Percentiles rank a stretch among this genome's conserved stretches.
These are phyloP conservation scores for Aristolochia californica DNA, from an alignment of 164 flowering plant species.

Conservation along the genomic window DNA sequence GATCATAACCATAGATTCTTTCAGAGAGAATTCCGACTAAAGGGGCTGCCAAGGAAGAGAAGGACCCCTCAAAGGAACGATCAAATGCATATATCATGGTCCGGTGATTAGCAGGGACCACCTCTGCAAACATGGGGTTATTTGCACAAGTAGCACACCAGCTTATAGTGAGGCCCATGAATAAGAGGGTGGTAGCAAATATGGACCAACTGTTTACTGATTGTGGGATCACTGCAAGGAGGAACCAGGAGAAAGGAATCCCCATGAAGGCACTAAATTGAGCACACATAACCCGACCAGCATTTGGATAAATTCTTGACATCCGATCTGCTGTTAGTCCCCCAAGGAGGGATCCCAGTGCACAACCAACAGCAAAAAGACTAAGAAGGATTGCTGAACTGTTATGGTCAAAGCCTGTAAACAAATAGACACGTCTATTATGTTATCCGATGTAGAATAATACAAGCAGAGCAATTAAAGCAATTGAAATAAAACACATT, in stretches of 20 bases:
- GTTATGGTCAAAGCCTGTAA: conserved; percentile 76
- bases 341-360: conserved; percentile 67
- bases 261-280: conserved; percentile 97
- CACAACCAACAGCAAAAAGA: conserved; percentile 76
- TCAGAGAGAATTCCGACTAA: conserved; percentile 86
- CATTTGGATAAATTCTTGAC: conserved; percentile 56
- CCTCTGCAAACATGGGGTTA: conserved; percentile 93
- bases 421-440: conserved; percentile 1
- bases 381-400: conserved; percentile 65
- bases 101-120: conserved; percentile 80
- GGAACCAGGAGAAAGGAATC: conserved; percentile 79
- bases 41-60: conserved; percentile 95
- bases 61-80: conserved; percentile 87
- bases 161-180: conserved; percentile 89
- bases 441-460: background rate
- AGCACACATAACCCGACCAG: conserved; percentile 89
- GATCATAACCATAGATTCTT: conserved; percentile 72
- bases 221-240: conserved; percentile 68
- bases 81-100: conserved; percentile 98
- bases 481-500: background rate
- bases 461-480: background rate
- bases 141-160: conserved; percentile 84
- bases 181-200: conserved; percentile 52
- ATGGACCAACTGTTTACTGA: conserved; percentile 40
- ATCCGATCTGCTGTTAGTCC: conserved; percentile 69